Percentiles rank a stretch among this genome's conserved stretches.
These are phyloP conservation scores for Sarcodon aspratus DNA, from an alignment of 768 basidiomycete species.

Conservation along the genomic window DNA sequence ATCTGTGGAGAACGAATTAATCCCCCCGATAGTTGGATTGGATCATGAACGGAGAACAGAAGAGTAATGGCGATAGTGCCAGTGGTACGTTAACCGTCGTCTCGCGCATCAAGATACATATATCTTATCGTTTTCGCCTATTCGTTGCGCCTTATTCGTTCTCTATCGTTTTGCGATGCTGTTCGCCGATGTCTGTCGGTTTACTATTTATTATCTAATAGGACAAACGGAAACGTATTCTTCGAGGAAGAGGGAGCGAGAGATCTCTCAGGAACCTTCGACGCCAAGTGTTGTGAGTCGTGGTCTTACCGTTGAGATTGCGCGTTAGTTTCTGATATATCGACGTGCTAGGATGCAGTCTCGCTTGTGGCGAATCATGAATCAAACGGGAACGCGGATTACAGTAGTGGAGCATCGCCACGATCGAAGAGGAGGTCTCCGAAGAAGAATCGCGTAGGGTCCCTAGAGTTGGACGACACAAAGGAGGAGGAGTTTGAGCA, in stretches of 20 bases:
- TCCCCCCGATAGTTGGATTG: too few species aligned
- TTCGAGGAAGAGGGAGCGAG: conserved; percentile 67
- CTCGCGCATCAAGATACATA: too few species aligned
- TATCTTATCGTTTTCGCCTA: neutral
- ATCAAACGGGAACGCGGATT: too few species aligned
- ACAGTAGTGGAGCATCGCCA: conserved; percentile 4
- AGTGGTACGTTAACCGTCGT: too few species aligned
- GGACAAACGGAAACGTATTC: conserved; percentile 25
- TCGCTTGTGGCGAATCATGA: too few species aligned
- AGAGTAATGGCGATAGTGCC: too few species aligned
- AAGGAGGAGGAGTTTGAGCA: conserved; percentile 41
- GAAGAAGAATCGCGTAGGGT: conserved; percentile 58
- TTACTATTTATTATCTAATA: neutral
- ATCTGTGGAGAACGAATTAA: too few species aligned
- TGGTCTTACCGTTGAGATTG: neutral
- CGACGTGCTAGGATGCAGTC: too few species aligned
- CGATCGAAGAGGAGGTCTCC: conserved; percentile 19
- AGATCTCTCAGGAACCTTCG: conserved; percentile 63
- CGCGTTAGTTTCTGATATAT: too few species aligned
- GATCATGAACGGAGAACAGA: too few species aligned
- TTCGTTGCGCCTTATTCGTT: neutral
- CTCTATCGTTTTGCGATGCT: neutral
- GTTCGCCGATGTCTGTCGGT: neutral
- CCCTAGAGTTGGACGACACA: conserved; percentile 39
- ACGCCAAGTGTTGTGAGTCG: conserved; percentile 25